Conservation (phyloP, 2,329 filamentous ascomycete species). For the Ophiostoma montium region DNA sequence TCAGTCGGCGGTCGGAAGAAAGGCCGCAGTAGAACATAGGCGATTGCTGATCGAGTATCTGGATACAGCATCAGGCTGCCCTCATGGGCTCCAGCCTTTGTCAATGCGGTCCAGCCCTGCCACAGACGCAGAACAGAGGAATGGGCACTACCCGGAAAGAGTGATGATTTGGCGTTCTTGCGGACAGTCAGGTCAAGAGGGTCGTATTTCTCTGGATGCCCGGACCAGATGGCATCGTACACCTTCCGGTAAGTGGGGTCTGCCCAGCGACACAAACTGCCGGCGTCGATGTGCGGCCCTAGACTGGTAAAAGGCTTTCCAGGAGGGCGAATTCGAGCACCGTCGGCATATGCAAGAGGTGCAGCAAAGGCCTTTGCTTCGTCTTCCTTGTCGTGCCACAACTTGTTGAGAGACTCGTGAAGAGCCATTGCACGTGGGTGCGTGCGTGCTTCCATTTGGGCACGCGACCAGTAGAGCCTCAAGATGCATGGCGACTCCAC, state of each 20-base stretch:
- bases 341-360: slow-evolving; percentile 27
- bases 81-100: slow-evolving; percentile 19
- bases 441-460: slow-evolving; percentile 24
- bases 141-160: slow-evolving; percentile 23
- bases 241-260: slow-evolving; percentile 23
- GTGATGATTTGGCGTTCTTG: slow-evolving; percentile 20
- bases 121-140: slow-evolving; percentile 25
- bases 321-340: slow-evolving; percentile 24
- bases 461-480: slow-evolving; percentile 24
- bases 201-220: slow-evolving; percentile 23
- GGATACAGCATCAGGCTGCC: slow-evolving; percentile 27
- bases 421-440: slow-evolving; percentile 24
- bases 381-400: slow-evolving; percentile 23
- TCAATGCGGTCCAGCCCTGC: slow-evolving; percentile 30
- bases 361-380: slow-evolving; percentile 18
- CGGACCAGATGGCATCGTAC: slow-evolving; percentile 24
- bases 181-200: slow-evolving; percentile 23
- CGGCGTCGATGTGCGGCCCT: slow-evolving; percentile 30
- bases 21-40: slow-evolving; percentile 27
- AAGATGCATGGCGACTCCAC: slow-evolving; percentile 24
- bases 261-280: slow-evolving; percentile 28
- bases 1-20: slow-evolving; percentile 24
- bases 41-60: slow-evolving; percentile 22
- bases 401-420: slow-evolving; percentile 23
- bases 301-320: slow-evolving; percentile 25